These are phyloP conservation scores for Gentiana straminea DNA, from an alignment of 257 asterid genomes.

Conservation along the genomic window DNA sequence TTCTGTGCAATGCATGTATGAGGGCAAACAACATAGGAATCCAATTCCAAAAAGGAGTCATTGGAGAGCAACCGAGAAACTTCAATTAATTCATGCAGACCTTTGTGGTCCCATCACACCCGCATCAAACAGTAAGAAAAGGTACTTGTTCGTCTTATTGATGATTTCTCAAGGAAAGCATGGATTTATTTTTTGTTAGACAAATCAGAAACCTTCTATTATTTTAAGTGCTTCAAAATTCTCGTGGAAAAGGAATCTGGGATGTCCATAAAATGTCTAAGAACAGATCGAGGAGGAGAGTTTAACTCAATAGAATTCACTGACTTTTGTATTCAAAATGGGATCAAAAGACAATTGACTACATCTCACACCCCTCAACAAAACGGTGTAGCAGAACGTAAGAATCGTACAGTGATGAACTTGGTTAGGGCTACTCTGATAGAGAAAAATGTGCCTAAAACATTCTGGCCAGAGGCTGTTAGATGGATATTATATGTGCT, in stretches of 20 bases:
- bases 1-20: neutral
- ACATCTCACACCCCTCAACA: neutral
- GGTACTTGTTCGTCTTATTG: neutral
- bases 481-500: no score
- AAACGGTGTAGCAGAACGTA: neutral
- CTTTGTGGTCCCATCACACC: neutral
- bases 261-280: no score
- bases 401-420: neutral
- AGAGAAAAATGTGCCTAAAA: no score
- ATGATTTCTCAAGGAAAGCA: neutral
- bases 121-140: neutral
- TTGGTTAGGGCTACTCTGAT: neutral
- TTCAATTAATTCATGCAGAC: neutral
- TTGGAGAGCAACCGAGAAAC: neutral
- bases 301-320: slow-evolving; percentile 7
- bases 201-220: no score
- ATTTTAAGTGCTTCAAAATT: no score
- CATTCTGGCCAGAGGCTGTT: no score
- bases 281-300: no score
- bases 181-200: neutral
- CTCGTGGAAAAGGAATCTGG: neutral
- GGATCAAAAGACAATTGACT: neutral
- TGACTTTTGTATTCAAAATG: neutral
- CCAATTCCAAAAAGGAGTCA: neutral
- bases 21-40: neutral